These are phyloP conservation scores for Calocera viscosa DNA, from an alignment of 768 basidiomycete species.

Conservation along the genomic window DNA sequence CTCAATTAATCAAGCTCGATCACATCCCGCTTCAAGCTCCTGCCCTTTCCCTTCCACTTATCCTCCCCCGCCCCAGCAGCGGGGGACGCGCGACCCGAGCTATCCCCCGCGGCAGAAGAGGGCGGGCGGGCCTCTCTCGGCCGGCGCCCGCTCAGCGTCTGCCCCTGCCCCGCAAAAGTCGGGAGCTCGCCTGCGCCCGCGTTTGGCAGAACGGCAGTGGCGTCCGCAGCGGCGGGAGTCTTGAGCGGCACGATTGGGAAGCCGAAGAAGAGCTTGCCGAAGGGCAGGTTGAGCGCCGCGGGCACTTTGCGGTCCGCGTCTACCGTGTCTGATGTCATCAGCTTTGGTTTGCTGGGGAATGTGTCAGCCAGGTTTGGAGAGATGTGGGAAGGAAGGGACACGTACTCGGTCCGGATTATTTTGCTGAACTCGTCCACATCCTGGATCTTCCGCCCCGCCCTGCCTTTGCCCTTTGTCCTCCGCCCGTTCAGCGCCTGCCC, in stretches of 20 bases:
- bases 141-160: conserved; percentile 12
- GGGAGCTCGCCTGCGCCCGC: conserved; percentile 25
- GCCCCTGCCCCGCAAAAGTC: conserved; percentile 22
- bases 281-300: conserved; percentile 77
- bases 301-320: conserved; percentile 70
- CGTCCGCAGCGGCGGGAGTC: conserved; percentile 29
- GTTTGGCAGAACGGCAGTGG: conserved; percentile 24
- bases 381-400: conserved; percentile 16
- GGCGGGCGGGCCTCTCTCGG: neutral
- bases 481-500: conserved; percentile 84
- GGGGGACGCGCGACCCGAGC: neutral
- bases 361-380: neutral
- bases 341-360: conserved; percentile 52
- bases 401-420: conserved; percentile 84
- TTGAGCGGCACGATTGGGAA: conserved; percentile 66
- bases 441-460: conserved; percentile 70
- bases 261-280: conserved; percentile 94
- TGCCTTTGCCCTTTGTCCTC: conserved; percentile 90
- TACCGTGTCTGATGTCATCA: conserved; percentile 69
- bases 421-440: conserved; percentile 68
- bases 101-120: neutral
- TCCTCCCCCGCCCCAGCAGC: neutral
- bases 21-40: conserved; percentile 16
- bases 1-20: conserved; percentile 19
- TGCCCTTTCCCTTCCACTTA: conserved; percentile 7